These are phyloP conservation scores for Dalbergia cultrata DNA, from an alignment of 306 rosid genomes.

Conservation along the genomic window DNA sequence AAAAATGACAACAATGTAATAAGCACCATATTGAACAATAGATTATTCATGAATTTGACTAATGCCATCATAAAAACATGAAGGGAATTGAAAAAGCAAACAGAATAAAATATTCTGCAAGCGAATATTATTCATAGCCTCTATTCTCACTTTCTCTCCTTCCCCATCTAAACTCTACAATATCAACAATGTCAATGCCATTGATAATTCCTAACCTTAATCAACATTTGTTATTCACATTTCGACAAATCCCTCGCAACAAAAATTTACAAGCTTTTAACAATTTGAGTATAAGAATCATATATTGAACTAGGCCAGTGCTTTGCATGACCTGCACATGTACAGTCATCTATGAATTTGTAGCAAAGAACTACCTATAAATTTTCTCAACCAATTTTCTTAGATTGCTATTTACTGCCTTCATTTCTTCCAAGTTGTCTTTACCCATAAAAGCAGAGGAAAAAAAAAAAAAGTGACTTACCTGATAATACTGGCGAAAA, in stretches of 20 bases:
- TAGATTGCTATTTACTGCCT: neutral
- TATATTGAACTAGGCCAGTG: neutral
- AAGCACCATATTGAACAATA: constrained; percentile 24
- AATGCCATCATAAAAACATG: constrained; percentile 7
- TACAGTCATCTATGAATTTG: constrained; percentile 1
- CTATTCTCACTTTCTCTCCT: too few relatives aligned
- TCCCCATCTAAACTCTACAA: too few relatives aligned
- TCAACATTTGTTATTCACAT: constrained; percentile 2
- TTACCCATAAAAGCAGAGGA: constrained; percentile 2
- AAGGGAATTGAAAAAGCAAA: constrained; percentile 13
- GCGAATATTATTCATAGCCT: too few relatives aligned
- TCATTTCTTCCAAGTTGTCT: constrained; percentile 8
- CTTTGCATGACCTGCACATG: constrained; percentile 19
- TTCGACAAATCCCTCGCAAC: neutral
- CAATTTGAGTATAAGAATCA: constrained; percentile 18
- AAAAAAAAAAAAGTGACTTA: constrained; percentile 17
- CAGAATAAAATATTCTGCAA: neutral
- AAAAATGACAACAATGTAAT: constrained; percentile 3
- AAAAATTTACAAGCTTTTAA: constrained; percentile 32
- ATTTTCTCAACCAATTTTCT: constrained; percentile 7
- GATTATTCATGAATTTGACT: constrained; percentile 13
- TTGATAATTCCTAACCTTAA: constrained; percentile 14
- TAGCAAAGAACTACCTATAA: neutral
- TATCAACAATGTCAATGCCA: neutral
- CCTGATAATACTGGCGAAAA: constrained; percentile 94